Evolutionary conservation across 768 basidiomycete species (phyloP).

Genomic region (Leccinum rimulosum): DNA sequence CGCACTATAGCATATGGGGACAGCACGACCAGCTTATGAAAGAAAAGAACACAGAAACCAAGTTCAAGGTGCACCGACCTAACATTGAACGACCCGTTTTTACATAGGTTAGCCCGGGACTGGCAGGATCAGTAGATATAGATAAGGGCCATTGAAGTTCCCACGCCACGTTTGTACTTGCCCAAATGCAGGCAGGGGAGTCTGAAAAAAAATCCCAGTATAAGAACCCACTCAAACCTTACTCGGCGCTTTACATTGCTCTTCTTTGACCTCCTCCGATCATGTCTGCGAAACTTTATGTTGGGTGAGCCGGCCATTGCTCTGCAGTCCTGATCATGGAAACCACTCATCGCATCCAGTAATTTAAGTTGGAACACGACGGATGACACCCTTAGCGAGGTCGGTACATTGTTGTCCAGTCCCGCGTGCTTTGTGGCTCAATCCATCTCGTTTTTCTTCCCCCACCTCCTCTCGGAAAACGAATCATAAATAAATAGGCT

Average conservation of each 20-base stretch:
- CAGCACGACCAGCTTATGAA: background rate
- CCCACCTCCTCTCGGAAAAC: conserved; percentile 3
- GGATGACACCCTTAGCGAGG: conserved; percentile 25
- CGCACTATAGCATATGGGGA: background rate
- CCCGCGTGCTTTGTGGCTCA: conserved; percentile 3
- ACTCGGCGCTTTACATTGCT: conserved; percentile 10
- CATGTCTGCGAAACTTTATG: conserved; percentile 34
- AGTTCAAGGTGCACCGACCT: background rate
- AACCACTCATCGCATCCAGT: conserved; percentile 12
- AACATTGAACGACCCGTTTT: no score
- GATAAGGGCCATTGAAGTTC: conserved; percentile 15
- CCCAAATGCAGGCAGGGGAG: conserved; percentile 32
- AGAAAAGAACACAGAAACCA: background rate
- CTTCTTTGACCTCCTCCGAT: conserved; percentile 12
- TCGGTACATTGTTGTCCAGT: conserved; percentile 14
- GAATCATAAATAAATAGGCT: conserved; percentile 28
- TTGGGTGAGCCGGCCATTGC: conserved; percentile 25
- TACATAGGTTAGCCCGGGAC: background rate
- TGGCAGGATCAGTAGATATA: conserved; percentile 10
- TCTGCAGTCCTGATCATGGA: background rate
- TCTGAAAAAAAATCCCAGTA: conserved; percentile 30
- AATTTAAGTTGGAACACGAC: conserved; percentile 36
- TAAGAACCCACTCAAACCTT: conserved; percentile 28
- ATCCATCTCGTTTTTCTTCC: conserved; percentile 2
- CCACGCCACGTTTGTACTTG: conserved; percentile 13